Conservation (phyloP, 2,329 filamentous ascomycete species). For the Thelonectria discophora region DNA sequence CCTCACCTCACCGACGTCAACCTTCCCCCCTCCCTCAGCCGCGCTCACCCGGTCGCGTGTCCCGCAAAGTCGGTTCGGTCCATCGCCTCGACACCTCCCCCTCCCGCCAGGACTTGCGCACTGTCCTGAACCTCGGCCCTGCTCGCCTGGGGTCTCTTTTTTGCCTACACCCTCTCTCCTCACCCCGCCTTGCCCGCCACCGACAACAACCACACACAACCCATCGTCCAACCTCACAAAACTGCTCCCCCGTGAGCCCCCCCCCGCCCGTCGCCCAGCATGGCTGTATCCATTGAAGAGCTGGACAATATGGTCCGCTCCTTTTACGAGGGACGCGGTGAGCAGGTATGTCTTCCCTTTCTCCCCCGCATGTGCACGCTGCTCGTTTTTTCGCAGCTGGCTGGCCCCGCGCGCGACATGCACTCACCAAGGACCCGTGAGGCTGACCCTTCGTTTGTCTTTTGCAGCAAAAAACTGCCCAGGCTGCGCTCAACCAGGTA, state of each 20-base stretch:
- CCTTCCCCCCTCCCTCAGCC: slow-evolving; percentile 33
- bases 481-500: slow-evolving; percentile 92
- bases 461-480: slow-evolving; percentile 91
- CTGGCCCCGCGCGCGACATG: slow-evolving; percentile 23
- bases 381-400: slow-evolving; percentile 28
- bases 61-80: slow-evolving; percentile 18
- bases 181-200: slow-evolving; percentile 46
- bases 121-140: slow-evolving; percentile 37
- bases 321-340: slow-evolving; percentile 97
- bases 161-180: slow-evolving; percentile 39
- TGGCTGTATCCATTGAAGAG: slow-evolving; percentile 85
- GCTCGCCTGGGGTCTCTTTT: slow-evolving; percentile 37
- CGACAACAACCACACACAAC: slow-evolving; percentile 23
- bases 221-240: slow-evolving; percentile 37
- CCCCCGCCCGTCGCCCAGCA: slow-evolving; percentile 48
- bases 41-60: slow-evolving; percentile 22
- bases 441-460: slow-evolving; percentile 41
- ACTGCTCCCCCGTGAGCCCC: slow-evolving; percentile 42
- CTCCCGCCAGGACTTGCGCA: slow-evolving; percentile 23
- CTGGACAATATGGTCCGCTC: slow-evolving; percentile 95
- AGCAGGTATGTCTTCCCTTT: slow-evolving; percentile 71
- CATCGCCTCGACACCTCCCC: slow-evolving; percentile 22
- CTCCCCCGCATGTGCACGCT: slow-evolving; percentile 6
- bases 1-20: slow-evolving; percentile 42
- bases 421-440: slow-evolving; percentile 27